Conservation (phyloP, 2,329 filamentous ascomycete species). For the Tolypocladium paradoxum region DNA sequence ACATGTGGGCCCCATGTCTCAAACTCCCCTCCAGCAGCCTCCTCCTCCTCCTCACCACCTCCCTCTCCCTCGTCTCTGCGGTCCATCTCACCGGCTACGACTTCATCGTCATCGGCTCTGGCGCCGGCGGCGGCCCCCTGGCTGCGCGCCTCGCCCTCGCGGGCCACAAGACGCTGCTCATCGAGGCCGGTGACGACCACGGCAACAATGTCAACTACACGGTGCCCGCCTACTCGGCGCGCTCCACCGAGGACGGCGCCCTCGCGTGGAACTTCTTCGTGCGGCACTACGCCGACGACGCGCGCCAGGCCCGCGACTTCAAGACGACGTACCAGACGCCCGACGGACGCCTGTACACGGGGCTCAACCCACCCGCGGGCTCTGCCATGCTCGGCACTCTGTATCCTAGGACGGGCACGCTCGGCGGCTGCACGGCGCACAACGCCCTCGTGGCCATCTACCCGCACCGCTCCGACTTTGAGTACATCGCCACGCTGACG, state of each 20-base stretch:
- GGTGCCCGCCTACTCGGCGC: conserved; percentile 32
- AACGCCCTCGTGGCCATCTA: conserved; percentile 50
- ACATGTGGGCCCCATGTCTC: neutral
- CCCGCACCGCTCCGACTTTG: conserved; percentile 48
- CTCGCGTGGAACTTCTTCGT: conserved; percentile 55
- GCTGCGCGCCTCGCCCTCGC: conserved; percentile 47
- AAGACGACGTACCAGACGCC: conserved; percentile 48
- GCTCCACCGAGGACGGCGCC: conserved; percentile 41
- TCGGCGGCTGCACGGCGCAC: conserved; percentile 45
- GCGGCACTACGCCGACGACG: conserved; percentile 46
- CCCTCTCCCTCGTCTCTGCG: neutral
- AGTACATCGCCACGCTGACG: conserved; percentile 44
- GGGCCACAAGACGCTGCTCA: conserved; percentile 47
- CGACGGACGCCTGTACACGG: conserved; percentile 37
- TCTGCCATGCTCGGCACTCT: conserved; percentile 31
- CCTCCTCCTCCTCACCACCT: conserved; percentile 15
- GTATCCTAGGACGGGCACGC: conserved; percentile 35
- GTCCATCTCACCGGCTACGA: conserved; percentile 24
- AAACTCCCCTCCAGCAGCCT: no score
- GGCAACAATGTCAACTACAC: conserved; percentile 35
- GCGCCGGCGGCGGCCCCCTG: conserved; percentile 47
- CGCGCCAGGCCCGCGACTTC: conserved; percentile 40
- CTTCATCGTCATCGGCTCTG: conserved; percentile 53
- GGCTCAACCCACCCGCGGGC: conserved; percentile 23
- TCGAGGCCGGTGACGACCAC: conserved; percentile 52